Evolutionary conservation across 1,139 yeast species (phyloP).

Genomic region (Hansenula lynferdii): DNA sequence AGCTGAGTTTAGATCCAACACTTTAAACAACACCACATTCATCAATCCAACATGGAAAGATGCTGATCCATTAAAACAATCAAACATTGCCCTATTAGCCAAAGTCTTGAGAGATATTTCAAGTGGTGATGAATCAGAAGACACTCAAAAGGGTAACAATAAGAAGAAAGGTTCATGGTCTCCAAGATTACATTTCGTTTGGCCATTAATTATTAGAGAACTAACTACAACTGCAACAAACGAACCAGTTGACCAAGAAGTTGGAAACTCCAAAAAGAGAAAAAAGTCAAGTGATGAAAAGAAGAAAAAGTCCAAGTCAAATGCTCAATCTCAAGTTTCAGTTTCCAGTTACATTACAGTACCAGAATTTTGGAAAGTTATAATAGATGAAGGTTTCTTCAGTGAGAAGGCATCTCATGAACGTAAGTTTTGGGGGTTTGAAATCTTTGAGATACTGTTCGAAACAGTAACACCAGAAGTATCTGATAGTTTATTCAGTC

Average conservation of each 20-base stretch:
- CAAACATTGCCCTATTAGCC: slow-evolving; percentile 56
- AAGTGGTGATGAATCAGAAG: slow-evolving; percentile 35
- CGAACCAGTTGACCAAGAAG: slow-evolving; percentile 24
- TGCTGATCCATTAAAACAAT: slow-evolving; percentile 67
- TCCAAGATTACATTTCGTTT: slow-evolving; percentile 77
- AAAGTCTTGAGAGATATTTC: slow-evolving; percentile 58
- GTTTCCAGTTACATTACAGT: slow-evolving; percentile 34
- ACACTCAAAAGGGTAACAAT: slow-evolving; percentile 28
- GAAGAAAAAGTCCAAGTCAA: slow-evolving; percentile 24
- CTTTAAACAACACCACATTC: slow-evolving; percentile 10
- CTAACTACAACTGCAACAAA: slow-evolving; percentile 19
- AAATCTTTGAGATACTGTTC: slow-evolving; percentile 54
- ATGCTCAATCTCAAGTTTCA: slow-evolving; percentile 2
- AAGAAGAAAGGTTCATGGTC: slow-evolving; percentile 69
- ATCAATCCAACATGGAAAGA: slow-evolving; percentile 53
- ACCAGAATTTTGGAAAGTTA: slow-evolving; percentile 74
- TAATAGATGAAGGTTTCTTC: slow-evolving; percentile 78
- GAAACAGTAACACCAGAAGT: slow-evolving; percentile 28
- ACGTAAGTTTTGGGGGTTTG: slow-evolving; percentile 84
- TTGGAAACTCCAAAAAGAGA: slow-evolving; percentile 25
- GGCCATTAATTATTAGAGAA: slow-evolving; percentile 59
- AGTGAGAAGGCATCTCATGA: slow-evolving; percentile 76
- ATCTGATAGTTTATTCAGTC: slow-evolving; percentile 49
- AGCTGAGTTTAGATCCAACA: slow-evolving; percentile 7
- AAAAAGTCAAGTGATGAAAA: slow-evolving; percentile 32